phyloP scores from a whole-genome alignment of 352 stramenopile species.

The Plasmopara halstedii region DNA sequence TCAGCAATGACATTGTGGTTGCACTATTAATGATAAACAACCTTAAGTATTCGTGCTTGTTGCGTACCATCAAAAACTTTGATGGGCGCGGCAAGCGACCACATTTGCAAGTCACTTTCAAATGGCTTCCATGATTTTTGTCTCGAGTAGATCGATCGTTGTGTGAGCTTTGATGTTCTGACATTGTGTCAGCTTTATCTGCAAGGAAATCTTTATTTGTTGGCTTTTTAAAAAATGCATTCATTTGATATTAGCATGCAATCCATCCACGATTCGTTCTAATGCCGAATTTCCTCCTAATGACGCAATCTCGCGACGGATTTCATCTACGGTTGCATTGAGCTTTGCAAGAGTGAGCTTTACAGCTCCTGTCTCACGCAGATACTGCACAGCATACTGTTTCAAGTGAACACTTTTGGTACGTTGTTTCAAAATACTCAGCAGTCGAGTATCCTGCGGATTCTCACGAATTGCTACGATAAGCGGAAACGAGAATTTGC shows the following conservation, averaged over 20 bases:
- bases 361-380: constrained; percentile 61
- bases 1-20: too few species aligned
- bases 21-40: too few species aligned
- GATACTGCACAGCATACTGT: constrained; percentile 87
- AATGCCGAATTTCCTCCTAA: constrained; percentile 54
- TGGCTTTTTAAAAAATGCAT: neutral
- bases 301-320: constrained; percentile 35
- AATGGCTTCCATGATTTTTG: too few species aligned
- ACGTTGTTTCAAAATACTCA: constrained; percentile 95
- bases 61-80: too few species aligned
- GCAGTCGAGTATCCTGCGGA: constrained; percentile 76
- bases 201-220: too few species aligned
- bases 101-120: too few species aligned
- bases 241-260: constrained; percentile 46
- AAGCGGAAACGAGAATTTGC: constrained; percentile 94
- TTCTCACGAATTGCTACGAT: constrained; percentile 73
- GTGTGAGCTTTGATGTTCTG: too few species aligned
- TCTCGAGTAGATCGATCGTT: too few species aligned
- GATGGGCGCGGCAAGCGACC: too few species aligned
- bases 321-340: constrained; percentile 36
- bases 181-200: too few species aligned
- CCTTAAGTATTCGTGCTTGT: too few species aligned
- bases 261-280: constrained; percentile 42
- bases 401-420: constrained; percentile 95
- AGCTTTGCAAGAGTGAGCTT: constrained; percentile 51